Percentiles rank a stretch among this genome's conserved stretches.
phyloP scores from a whole-genome alignment of 2,329 filamentous ascomycete genomes.

The Ophiostoma australiae region DNA sequence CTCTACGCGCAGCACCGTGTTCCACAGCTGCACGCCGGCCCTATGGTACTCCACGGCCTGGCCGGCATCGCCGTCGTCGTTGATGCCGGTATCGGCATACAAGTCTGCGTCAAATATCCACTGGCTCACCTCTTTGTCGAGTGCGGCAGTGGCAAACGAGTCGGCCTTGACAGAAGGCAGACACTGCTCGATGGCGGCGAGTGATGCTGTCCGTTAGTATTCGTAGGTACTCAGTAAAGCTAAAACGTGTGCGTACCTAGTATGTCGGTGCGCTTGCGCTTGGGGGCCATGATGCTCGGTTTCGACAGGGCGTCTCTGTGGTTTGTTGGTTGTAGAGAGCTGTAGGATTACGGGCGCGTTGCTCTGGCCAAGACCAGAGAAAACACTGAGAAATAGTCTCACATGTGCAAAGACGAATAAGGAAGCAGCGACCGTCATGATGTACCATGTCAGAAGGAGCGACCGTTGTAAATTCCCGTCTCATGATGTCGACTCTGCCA shows the following conservation, averaged over 20 bases:
- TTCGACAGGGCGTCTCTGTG: not conserved
- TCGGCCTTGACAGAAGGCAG: slow-evolving; percentile 23
- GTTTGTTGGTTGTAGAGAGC: not conserved
- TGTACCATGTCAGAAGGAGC: not conserved
- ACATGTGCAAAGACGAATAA: not conserved
- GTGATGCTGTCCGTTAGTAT: not conserved
- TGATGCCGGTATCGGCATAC: not conserved
- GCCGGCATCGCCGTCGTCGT: not conserved
- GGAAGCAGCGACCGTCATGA: slow-evolving; percentile 14
- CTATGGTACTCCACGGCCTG: not conserved
- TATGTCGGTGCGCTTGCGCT: not conserved
- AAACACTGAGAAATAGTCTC: not conserved
- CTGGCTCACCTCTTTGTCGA: slow-evolving; percentile 20
- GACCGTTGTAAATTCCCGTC: not conserved
- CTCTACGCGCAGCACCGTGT: slow-evolving; percentile 19
- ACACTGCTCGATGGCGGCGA: slow-evolving; percentile 18
- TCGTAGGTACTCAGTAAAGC: not conserved
- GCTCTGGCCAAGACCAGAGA: not conserved
- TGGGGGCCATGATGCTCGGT: not conserved
- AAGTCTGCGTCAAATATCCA: not conserved
- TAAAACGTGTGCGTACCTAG: not conserved
- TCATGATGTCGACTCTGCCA: not conserved
- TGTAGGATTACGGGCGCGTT: not conserved
- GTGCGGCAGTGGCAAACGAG: slow-evolving; percentile 15
- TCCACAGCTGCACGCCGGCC: slow-evolving; percentile 25